Conservation (phyloP, 2,329 filamentous ascomycete species). For the Geosmithia morbida region DNA sequence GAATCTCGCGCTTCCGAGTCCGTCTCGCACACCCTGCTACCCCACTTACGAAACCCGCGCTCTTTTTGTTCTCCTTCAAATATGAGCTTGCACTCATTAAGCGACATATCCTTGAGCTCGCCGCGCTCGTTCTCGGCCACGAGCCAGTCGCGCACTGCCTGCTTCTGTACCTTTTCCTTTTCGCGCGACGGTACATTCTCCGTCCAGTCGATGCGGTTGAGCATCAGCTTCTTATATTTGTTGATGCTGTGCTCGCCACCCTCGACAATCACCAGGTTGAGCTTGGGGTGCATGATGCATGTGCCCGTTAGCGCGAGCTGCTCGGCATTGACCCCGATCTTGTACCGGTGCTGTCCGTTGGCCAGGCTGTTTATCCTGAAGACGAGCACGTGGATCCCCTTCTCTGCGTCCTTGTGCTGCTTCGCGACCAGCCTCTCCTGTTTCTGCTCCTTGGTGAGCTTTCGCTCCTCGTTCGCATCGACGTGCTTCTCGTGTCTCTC, state of each 20-base stretch:
- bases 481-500: conserved; percentile 72
- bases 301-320: conserved; percentile 76
- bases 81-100: conserved; percentile 70
- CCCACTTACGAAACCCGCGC: conserved; percentile 74
- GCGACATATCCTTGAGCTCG: conserved; percentile 63
- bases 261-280: conserved; percentile 84
- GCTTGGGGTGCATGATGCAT: conserved; percentile 81
- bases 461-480: conserved; percentile 66
- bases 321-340: conserved; percentile 84
- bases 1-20: conserved; percentile 78
- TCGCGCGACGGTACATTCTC: conserved; percentile 64
- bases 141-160: conserved; percentile 52
- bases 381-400: conserved; percentile 73
- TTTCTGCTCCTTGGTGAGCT: conserved; percentile 75
- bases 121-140: conserved; percentile 66
- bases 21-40: conserved; percentile 81
- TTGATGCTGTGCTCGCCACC: conserved; percentile 73
- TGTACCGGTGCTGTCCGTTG: conserved; percentile 87
- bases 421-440: conserved; percentile 71
- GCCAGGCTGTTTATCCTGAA: conserved; percentile 84
- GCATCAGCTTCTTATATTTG: conserved; percentile 84
- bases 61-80: conserved; percentile 85
- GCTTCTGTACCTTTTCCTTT: conserved; percentile 29
- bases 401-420: conserved; percentile 76
- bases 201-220: conserved; percentile 87